Evolutionary conservation across 768 basidiomycete genomes (phyloP), one percentile per base, ranked within the genome.

Genomic region (Rhizopogon vesiculosus): DNA sequence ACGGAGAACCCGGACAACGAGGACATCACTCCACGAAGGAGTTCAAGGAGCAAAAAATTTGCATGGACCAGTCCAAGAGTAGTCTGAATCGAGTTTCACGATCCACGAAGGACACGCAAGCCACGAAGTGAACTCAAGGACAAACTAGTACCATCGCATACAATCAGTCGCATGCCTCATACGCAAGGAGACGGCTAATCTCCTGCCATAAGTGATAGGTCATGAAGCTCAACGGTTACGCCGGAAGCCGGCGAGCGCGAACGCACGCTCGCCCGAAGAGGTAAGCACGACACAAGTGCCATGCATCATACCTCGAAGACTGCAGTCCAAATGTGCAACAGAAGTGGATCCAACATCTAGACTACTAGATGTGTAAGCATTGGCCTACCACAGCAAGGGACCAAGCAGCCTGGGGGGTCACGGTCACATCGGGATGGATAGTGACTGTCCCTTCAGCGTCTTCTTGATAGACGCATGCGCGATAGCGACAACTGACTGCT

Each of bases 71-170:
- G 58, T 15, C 43, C 50, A 41, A 59, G 55, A 59, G 51, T 57
- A 57, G 56, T 59, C 58, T 59, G 58, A 57, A 57, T 57, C 51
- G 56, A 57, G 56, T 59, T 59, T 57, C 58, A 16, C 58, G 38
- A 19, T 45, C 53, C 54, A 41, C 29, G 15, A 46, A 57, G 33
- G 48, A 50, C 13, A 29, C 45, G 55, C 41, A 55, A 58, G 55
- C 57, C 57, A 58, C 57, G 57, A 58, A 56, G 57, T 51, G 57
- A 58, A 58, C 55, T 58, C 41, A 52, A 56, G 46, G 55, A 43
- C 43, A 31, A 48, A 51, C 45, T 6, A 5, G 31, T 22, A 9
- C n/a, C 44, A 54, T 5, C 46, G 16, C 15, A 7, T 35, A 18
- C 16, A 31, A 51, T 38, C 45, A 33, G 31, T 33, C 31, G 9